Percentiles rank a stretch among this genome's conserved stretches.
Evolutionary conservation across 306 rosid species (phyloP).

Genomic region (Ziziphus jujuba): DNA sequence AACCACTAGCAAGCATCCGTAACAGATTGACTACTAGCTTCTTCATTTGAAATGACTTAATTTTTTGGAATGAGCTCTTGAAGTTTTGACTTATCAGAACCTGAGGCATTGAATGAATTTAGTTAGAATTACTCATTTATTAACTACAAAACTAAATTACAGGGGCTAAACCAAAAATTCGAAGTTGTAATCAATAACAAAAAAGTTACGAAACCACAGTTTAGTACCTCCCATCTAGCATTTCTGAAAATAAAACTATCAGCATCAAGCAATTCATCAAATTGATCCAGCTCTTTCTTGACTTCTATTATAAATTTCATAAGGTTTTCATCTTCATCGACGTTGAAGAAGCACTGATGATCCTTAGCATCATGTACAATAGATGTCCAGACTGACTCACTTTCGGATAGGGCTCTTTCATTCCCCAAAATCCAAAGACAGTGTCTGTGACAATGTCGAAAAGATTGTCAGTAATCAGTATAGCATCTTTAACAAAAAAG

Average conservation of each 20-base stretch:
- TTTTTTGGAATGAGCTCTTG: constrained; percentile 10
- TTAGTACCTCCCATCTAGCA: constrained; percentile 14
- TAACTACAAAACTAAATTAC: no score
- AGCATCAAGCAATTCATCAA: constrained; percentile 12
- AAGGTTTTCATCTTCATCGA: constrained; percentile 1
- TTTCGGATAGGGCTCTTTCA: not conserved
- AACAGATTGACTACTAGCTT: constrained; percentile 12
- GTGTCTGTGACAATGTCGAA: constrained; percentile 13
- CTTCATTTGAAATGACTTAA: constrained; percentile 9
- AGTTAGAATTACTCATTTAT: not conserved
- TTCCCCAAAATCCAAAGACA: constrained; percentile 23
- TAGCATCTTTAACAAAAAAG: not conserved
- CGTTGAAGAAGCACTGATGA: not conserved
- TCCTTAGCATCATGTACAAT: not conserved
- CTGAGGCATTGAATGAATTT: not conserved
- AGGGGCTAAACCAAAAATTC: no score
- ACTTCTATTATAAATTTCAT: not conserved
- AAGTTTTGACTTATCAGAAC: constrained; percentile 15
- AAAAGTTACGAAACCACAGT: not conserved
- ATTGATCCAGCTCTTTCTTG: constrained; percentile 18
- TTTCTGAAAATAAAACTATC: constrained; percentile 10
- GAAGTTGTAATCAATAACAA: not conserved
- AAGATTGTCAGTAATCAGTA: not conserved
- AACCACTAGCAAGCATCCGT: constrained; percentile 9
- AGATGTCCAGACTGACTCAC: constrained; percentile 5